Percentiles rank a stretch among this genome's conserved stretches.
Evolutionary conservation across 352 stramenopile genomes (phyloP).

Genomic region (Phytophthora kernoviae): DNA sequence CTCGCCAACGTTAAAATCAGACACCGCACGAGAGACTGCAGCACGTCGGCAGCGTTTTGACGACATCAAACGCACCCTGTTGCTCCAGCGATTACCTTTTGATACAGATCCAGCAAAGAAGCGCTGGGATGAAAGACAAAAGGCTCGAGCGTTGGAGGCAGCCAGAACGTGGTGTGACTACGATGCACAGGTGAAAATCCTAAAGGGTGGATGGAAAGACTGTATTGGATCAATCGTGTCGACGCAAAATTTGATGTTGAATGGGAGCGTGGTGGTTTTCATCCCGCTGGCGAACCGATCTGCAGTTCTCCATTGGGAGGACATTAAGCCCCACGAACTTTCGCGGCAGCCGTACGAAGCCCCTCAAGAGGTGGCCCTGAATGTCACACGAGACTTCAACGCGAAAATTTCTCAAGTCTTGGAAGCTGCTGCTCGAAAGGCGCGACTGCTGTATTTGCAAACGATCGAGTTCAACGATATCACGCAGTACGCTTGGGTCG

Average conservation of each 20-base stretch:
- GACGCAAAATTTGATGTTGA: conserved; percentile 66
- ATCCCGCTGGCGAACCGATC: conserved; percentile 52
- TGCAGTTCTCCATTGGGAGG: conserved; percentile 63
- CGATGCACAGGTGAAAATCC: conserved; percentile 55
- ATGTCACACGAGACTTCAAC: conserved; percentile 46
- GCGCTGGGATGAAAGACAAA: conserved; percentile 53
- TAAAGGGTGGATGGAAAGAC: conserved; percentile 50
- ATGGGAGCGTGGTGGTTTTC: conserved; percentile 67
- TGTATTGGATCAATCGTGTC: conserved; percentile 59
- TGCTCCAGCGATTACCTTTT: conserved; percentile 39
- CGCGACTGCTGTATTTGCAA: conserved; percentile 66
- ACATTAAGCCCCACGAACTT: conserved; percentile 47
- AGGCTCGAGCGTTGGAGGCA: conserved; percentile 39
- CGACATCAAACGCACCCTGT: conserved; percentile 51
- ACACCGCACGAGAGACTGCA: conserved; percentile 58
- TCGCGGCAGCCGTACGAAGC: conserved; percentile 50
- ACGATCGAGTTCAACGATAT: conserved; percentile 74
- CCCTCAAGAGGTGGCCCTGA: conserved; percentile 25
- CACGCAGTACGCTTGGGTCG: conserved; percentile 68
- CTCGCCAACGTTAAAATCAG: conserved; percentile 49
- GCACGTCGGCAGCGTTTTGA: conserved; percentile 37
- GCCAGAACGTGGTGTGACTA: conserved; percentile 56
- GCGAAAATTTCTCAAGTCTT: conserved; percentile 40
- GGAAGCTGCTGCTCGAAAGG: conserved; percentile 35
- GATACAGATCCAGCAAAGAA: conserved; percentile 32